Percentiles rank a stretch among this genome's conserved stretches.
These are phyloP conservation scores for Myriosclerotinia scirpicola DNA, from an alignment of 2,329 filamentous ascomycete genomes.

Conservation along the genomic window DNA sequence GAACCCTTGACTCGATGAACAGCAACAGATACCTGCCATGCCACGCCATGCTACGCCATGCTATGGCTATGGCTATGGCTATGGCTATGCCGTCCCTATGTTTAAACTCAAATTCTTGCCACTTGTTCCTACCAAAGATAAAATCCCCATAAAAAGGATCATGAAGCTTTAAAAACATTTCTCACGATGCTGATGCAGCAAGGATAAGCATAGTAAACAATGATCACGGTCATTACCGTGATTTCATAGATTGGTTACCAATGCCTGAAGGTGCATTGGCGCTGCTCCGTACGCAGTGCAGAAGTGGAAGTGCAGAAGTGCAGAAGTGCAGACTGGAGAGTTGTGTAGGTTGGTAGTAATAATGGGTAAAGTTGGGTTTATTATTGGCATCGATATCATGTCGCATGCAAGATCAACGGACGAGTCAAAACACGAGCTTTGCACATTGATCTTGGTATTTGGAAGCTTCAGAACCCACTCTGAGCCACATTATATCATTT, in stretches of 20 bases:
- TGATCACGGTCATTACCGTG: conserved; percentile 5
- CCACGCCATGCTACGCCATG: too few species aligned
- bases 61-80: too few species aligned
- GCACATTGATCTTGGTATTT: conserved; percentile 13
- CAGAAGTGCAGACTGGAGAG: too few species aligned
- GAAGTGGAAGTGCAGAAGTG: too few species aligned
- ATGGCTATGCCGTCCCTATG: too few species aligned
- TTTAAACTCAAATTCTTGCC: conserved; percentile 3
- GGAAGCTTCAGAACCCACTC: conserved; percentile 8
- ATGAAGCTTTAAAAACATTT: conserved; percentile 10
- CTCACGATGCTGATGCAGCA: conserved; percentile 11
- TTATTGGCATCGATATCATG: conserved; percentile 4
- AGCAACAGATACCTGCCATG: not conserved
- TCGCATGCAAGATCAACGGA: conserved; percentile 3
- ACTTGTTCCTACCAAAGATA: conserved; percentile 6
- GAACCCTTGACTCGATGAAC: not conserved
- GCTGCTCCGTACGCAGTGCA: not conserved
- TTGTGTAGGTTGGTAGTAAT: too few species aligned
- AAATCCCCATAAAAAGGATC: conserved; percentile 7
- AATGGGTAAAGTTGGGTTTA: not conserved
- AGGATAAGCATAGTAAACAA: conserved; percentile 6
- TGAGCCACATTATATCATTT: not conserved
- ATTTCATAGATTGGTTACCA: not conserved
- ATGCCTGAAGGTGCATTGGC: conserved; percentile 20
- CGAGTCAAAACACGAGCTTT: conserved; percentile 23